Base-by-base conservation (phyloP, 306 rosid genomes). In the Vigna unguiculata region DNA sequence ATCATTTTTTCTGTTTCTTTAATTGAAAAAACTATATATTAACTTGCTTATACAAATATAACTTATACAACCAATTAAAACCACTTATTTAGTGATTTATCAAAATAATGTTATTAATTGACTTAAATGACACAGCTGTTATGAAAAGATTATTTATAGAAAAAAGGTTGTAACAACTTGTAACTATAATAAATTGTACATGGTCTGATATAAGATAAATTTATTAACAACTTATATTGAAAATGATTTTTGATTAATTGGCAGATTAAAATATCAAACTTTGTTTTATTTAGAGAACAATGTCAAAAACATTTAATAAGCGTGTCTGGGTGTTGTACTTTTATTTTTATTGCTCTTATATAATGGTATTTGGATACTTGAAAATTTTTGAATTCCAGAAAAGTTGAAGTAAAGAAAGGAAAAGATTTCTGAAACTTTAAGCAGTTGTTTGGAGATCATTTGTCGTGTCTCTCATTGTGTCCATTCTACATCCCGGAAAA, bases 401-500 rank as follows among this genome's bases (percentile, higher is more conserved):
- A 83, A 76, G 20, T 54, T 34, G 12, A 84, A 54, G 55, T 48
- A 32, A 69, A 73, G 36, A 20, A 65, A 67, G 32, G 65, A 5
- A 25, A 43, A 53, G 19, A 2, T 28, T 9, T 24, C 55, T 71
- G 28, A 60, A 79, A 70, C 52, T 74, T 80, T 28, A 57, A 69
- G 69, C 52, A 1, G 54, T n/a, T 46, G 66, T 66, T 49, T 8
- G 53, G 69, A 63, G 55, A 46, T 49, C 11, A 40, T 38, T 69
- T 57, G 79, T 58, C 67, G 22, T 49, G 47, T 57, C 38, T 52
- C 65, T 53, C 79, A 70, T 74, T 73, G 20, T 78, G 72, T 75
- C 78, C 16, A 43, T 46, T 75, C 71, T 77, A 12, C 87, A 62
- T 87, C 14, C 73, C 73, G 36, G 62, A 63, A 81, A 84, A 81